Base-by-base conservation (phyloP, 2,329 filamentous ascomycete species). In the Diaporthe capsici region DNA sequence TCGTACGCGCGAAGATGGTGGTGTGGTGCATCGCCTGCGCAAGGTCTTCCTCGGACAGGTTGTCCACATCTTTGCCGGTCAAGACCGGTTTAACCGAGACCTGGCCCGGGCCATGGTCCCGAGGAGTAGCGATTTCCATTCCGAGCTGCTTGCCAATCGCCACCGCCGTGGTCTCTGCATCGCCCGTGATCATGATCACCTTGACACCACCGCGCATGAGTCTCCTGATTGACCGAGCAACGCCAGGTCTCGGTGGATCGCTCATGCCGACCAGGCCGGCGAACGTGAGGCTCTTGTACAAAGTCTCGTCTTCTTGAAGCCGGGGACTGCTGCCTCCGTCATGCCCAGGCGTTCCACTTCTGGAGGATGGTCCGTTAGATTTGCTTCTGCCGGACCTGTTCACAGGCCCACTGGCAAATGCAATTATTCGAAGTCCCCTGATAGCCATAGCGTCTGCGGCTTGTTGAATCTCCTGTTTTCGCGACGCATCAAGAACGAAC, bases 181-280 rank as follows among this genome's bases (percentile, higher is more conserved):
- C 97, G 75, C 97, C 97, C 13, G 97, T 99, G 79, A 99, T 98
- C 97, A 99, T 99, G 80, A 99, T 97, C 65, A 99, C 95, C 83
- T 95, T 97, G 77, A 99, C 97, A 53, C 96, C 96, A 72, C 97
- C 97, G 67, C 95, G 92, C 93, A 98, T 96, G 73, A 99, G 87
- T 77, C 94, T 93, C 79, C 95, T 91, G 79, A 99, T 98, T 8
- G 96, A 95, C 78, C 93, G 93, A 79, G 95, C 94, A 12, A 99
- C 97, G 58, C 95, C 95, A 78, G 95, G 95, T 68, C 97, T 90
- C 3, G 97, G 97, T 6, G 97, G 97, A 82, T 99, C 97, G 79
- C 95, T 98, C 96, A 99, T 99, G 65, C 97, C 97, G 39, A 98
- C 95, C 39, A 98, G 85, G 6, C 97, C 97, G 47, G 96, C 94